Conservation (phyloP, 192 early-diverging fungal genomes). For the Linnemannia hyalina region DNA sequence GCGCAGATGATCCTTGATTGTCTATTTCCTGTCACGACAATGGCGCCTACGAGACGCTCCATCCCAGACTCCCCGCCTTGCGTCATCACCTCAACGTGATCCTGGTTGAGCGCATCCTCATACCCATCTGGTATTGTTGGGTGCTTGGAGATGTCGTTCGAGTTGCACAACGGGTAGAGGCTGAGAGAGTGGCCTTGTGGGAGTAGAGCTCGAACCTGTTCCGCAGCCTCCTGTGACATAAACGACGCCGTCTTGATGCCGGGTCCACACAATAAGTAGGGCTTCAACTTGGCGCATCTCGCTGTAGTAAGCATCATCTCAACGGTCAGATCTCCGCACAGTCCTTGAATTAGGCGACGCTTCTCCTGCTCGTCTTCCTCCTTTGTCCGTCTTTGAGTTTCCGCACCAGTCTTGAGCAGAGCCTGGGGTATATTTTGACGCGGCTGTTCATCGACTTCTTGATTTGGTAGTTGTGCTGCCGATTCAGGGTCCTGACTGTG, state of each 20-base stretch:
- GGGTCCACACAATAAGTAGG: constrained; percentile 20
- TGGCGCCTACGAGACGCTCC: constrained; percentile 26
- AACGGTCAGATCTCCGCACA: constrained; percentile 5
- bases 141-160: constrained; percentile 24
- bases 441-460: constrained; percentile 35
- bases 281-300: constrained; percentile 5
- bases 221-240: constrained; percentile 25
- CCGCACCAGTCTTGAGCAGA: constrained; percentile 22
- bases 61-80: constrained; percentile 25
- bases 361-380: constrained; percentile 22
- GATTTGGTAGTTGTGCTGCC: constrained; percentile 6
- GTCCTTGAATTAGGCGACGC: constrained; percentile 14
- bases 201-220: constrained; percentile 17
- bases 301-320: constrained; percentile 23
- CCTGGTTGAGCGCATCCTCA: constrained; percentile 33
- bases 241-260: constrained; percentile 32
- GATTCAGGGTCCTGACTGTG: constrained; percentile 15
- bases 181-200: constrained; percentile 24
- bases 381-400: constrained; percentile 16
- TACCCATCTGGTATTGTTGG: constrained; percentile 37
- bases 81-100: constrained; percentile 32
- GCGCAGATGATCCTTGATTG: constrained; percentile 18
- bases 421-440: constrained; percentile 15
- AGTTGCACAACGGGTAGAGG: constrained; percentile 28
- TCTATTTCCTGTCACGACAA: constrained; percentile 28